Percentiles rank a stretch among this genome's conserved stretches.
Evolutionary conservation across 106 monocot species (phyloP).

Genomic region (Allium fistulosum): DNA sequence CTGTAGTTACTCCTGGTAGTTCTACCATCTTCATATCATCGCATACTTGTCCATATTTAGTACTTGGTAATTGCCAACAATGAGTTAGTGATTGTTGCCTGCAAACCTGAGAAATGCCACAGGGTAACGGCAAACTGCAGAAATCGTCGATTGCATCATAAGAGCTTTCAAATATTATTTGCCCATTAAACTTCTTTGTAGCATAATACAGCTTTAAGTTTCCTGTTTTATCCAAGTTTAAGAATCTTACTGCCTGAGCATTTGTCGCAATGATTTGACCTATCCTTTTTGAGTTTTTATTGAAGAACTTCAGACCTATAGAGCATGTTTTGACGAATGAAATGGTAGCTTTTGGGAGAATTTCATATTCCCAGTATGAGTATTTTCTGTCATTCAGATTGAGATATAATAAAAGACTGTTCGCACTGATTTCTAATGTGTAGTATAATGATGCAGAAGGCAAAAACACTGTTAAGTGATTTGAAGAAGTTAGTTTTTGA

Average conservation of each 20-base stretch:
- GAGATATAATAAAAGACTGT: constrained; percentile 20
- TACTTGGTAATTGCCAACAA: constrained; percentile 18
- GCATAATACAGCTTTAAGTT: constrained; percentile 40
- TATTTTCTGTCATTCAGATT: constrained; percentile 23
- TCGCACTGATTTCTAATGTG: constrained; percentile 29
- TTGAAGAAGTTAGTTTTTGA: constrained; percentile 19
- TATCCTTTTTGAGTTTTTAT: constrained; percentile 17
- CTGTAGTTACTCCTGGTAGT: constrained; percentile 17
- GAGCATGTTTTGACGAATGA: constrained; percentile 15
- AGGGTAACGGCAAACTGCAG: constrained; percentile 46
- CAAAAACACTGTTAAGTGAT: constrained; percentile 6
- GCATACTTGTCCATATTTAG: neutral
- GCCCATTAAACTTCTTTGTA: neutral
- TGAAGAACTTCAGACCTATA: constrained; percentile 32
- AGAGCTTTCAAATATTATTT: constrained; percentile 16
- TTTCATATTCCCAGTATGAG: constrained; percentile 40
- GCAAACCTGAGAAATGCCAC: constrained; percentile 29
- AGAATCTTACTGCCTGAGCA: constrained; percentile 7
- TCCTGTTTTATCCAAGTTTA: constrained; percentile 29
- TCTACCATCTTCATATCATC: constrained; percentile 30
- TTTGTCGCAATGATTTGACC: constrained; percentile 14
- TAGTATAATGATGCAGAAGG: constrained; percentile 16
- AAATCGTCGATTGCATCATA: constrained; percentile 14
- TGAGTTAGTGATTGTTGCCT: neutral
- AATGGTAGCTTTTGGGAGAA: constrained; percentile 10